These are phyloP conservation scores for Backusella mclennaniae DNA, from an alignment of 192 early-diverging fungal species.

Conservation along the genomic window DNA sequence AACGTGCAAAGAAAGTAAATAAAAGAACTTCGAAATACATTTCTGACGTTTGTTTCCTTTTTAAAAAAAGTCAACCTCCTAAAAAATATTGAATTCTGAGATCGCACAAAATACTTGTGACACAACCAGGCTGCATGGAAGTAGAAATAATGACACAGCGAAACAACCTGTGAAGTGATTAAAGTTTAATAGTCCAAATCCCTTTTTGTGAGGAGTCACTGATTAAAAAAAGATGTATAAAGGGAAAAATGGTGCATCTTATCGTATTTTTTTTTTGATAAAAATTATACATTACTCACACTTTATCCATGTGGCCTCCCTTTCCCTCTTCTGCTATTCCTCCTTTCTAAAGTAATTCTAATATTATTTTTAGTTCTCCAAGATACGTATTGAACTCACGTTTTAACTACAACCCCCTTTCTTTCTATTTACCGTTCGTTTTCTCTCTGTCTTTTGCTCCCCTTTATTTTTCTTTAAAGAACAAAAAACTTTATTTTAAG, in stretches of 20 bases:
- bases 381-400: not conserved
- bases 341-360: not conserved
- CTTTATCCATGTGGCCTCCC: constrained; percentile 8
- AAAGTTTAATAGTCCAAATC: not conserved
- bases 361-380: not conserved
- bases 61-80: not conserved
- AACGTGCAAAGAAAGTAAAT: not conserved
- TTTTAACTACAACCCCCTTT: not conserved
- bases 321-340: not conserved
- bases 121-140: not conserved
- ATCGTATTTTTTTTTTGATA: not conserved
- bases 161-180: not conserved
- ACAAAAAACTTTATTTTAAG: not conserved
- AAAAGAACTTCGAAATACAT: not conserved
- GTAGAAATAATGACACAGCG: not conserved
- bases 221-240: not conserved
- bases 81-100: not conserved
- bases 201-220: not conserved
- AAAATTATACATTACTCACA: not conserved
- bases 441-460: not conserved
- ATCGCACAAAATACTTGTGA: not conserved
- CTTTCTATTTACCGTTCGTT: not conserved
- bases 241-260: not conserved
- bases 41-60: not conserved
- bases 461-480: not conserved